A percentile compares a stretch with the other conserved stretches of the same genome.
Conservation (phyloP, 345 rosid genomes). For the Brassica incana region DNA sequence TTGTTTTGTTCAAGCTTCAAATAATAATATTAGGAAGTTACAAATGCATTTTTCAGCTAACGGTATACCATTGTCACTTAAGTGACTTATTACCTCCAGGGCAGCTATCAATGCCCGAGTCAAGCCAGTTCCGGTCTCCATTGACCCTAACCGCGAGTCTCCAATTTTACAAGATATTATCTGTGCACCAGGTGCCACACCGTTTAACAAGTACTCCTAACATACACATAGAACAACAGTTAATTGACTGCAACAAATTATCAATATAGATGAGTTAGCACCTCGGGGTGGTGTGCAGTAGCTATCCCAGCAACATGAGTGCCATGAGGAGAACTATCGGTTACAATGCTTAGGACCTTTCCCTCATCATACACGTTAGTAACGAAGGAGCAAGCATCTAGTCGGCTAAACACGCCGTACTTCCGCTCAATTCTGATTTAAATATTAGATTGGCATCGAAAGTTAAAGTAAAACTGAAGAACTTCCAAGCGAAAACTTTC, state of each 20-base stretch:
- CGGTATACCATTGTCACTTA: conserved; percentile 1
- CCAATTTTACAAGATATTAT: conserved; percentile 98
- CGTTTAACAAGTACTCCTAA: conserved; percentile 90
- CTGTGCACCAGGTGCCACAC: conserved; percentile 98
- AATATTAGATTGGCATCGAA: conserved; percentile 12
- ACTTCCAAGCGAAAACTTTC: neutral
- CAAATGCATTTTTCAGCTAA: conserved; percentile 9
- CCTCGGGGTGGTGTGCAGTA: conserved; percentile 91
- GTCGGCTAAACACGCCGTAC: conserved; percentile 84
- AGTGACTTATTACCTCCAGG: conserved; percentile 62
- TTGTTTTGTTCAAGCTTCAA: conserved; percentile 2
- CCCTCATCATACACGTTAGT: conserved; percentile 81
- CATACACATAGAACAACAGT: conserved; percentile 18
- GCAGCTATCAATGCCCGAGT: conserved; percentile 89
- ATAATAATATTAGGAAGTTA: neutral
- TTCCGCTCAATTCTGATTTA: conserved; percentile 75
- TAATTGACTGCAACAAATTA: conserved; percentile 20
- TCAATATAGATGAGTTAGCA: conserved; percentile 32
- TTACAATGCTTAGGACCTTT: conserved; percentile 80
- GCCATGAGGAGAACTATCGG: conserved; percentile 94
- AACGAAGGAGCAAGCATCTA: conserved; percentile 90
- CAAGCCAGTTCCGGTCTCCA: conserved; percentile 99
- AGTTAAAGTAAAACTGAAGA: neutral
- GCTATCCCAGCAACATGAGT: conserved; percentile 99
- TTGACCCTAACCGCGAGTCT: conserved; percentile 86